These are phyloP conservation scores for Zygoascus sp. DNA, from an alignment of 1,139 yeast genomes.

Conservation along the genomic window DNA sequence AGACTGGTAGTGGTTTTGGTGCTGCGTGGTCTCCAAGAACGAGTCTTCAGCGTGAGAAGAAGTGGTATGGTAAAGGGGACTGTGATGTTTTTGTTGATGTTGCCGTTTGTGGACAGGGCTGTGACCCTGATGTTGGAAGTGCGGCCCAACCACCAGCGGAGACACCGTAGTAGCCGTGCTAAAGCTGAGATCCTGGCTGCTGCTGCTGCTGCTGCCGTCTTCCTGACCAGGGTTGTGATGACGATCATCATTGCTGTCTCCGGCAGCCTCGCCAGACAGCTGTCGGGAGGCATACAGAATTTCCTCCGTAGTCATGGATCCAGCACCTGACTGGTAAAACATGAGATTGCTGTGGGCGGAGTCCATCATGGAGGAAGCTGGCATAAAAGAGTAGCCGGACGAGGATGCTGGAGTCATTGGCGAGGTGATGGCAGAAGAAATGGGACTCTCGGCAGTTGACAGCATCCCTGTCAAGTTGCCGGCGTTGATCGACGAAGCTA, in stretches of 20 bases:
- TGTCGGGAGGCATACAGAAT: conserved; percentile 4
- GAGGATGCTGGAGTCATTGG: conserved; percentile 5
- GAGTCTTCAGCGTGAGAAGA: not conserved
- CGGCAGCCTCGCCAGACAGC: not conserved
- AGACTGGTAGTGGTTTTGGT: not conserved
- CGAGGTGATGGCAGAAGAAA: conserved; percentile 6
- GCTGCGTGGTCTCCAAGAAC: not conserved
- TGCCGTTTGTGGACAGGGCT: not conserved
- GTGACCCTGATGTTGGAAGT: not conserved
- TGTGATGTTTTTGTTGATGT: conserved; percentile 1
- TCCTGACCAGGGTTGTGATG: conserved; percentile 1
- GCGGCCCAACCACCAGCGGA: conserved; percentile 4
- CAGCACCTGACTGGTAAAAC: not conserved
- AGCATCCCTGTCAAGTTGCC: conserved; percentile 4
- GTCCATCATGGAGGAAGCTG: conserved; percentile 3
- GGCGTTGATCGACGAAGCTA: not conserved
- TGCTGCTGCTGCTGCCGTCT: no score
- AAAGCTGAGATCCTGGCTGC: not conserved
- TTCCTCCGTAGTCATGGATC: conserved; percentile 6
- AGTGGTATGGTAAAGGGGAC: not conserved
- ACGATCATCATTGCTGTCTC: not conserved
- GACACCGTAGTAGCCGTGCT: not conserved
- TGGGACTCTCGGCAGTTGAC: conserved; percentile 1
- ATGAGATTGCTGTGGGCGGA: conserved; percentile 1
- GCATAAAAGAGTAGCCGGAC: conserved; percentile 1